Base-by-base conservation (phyloP, 1,284 basidiomycete species). In the Irpex sp. region DNA sequence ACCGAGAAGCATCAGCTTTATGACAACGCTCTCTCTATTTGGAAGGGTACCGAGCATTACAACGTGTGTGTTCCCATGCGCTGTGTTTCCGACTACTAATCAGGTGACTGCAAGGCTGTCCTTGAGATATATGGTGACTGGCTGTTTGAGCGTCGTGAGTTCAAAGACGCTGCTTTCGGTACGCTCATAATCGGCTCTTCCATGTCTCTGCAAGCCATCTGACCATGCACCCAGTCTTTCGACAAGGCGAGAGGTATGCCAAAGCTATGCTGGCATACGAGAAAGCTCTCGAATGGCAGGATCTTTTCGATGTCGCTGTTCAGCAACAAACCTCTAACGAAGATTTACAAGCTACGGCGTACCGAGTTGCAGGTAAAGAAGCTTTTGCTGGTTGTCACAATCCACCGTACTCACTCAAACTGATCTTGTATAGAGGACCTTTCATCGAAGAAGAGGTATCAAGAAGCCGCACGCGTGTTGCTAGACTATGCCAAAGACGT, bases 221-320 rank as follows among this genome's bases (percentile, higher is more conserved):
- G 5, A 64, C 57, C 16, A 18, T 35, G 18, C 19, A 58, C 33
- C 14, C 68, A 93, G 93, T 88, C 0, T 96, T 94, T 74, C 73
- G 83, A 0, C 82, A 92, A 63, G 90, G 90, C 3, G 72, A 75
- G 2, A 80, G 84, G 61, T 72, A 78, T 0, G 72, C 78, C 7
- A 93, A 93, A 64, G 93, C 94, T 0, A 87, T 97, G 81, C 80
- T 90, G 14, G 87, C 94, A 0, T 87, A 93, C 67, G 93, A 96
- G 72, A 89, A 88, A 61, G 90, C 91, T 0, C 78, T 94, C 28
- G 85, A 91, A 51, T 98, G 96, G 95, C 86, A 90, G 67, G 93
- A 95, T 67, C 78, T 96, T 0, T 96, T 98, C 71, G 86, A 90
- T n/a, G 76, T 96, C 18, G 90, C 90, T 1, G 67, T 83, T 65